Percentiles rank a stretch among this genome's conserved stretches.
Evolutionary conservation across 768 basidiomycete genomes (phyloP).

Genomic region (Mycena leptocephala): DNA sequence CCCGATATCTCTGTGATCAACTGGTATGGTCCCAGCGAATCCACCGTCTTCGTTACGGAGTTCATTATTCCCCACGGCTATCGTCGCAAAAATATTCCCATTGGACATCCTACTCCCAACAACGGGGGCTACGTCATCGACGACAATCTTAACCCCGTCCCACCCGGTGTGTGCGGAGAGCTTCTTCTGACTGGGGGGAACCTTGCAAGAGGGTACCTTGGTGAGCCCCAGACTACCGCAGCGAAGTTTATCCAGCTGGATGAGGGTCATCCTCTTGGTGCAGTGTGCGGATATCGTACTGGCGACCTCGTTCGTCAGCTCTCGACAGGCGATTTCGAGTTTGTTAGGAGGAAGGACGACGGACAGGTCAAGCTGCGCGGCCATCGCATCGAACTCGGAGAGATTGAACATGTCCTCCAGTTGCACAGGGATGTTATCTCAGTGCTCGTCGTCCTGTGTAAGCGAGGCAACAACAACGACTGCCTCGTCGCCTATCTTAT

Average conservation of each 20-base stretch:
- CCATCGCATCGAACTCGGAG: slow-evolving; percentile 9
- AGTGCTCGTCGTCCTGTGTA: slow-evolving; percentile 1
- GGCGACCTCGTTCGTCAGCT: slow-evolving; percentile 5
- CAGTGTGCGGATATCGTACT: background rate
- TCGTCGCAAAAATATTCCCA: slow-evolving; percentile 1
- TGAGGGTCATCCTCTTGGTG: slow-evolving; percentile 6
- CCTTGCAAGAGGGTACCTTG: slow-evolving; percentile 6
- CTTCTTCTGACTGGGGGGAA: slow-evolving; percentile 2
- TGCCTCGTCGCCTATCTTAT: slow-evolving; percentile 8
- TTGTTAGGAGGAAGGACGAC: slow-evolving; percentile 4
- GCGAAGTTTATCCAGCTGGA: slow-evolving; percentile 6
- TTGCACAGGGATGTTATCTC: slow-evolving; percentile 4
- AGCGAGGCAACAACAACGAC: slow-evolving; percentile 8
- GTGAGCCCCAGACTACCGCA: slow-evolving; percentile 1
- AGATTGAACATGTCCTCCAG: slow-evolving; percentile 3
- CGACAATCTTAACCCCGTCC: slow-evolving; percentile 1
- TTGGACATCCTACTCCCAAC: slow-evolving; percentile 1
- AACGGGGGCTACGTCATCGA: background rate
- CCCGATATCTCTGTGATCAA: slow-evolving; percentile 8
- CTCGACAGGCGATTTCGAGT: background rate
- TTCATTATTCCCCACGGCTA: background rate
- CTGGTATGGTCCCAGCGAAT: slow-evolving; percentile 1
- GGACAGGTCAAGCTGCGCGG: slow-evolving; percentile 2
- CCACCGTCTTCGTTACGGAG: slow-evolving; percentile 1
- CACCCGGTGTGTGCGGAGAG: slow-evolving; percentile 5